These are phyloP conservation scores for Mycena amicta DNA, from an alignment of 768 basidiomycete species.

Conservation along the genomic window DNA sequence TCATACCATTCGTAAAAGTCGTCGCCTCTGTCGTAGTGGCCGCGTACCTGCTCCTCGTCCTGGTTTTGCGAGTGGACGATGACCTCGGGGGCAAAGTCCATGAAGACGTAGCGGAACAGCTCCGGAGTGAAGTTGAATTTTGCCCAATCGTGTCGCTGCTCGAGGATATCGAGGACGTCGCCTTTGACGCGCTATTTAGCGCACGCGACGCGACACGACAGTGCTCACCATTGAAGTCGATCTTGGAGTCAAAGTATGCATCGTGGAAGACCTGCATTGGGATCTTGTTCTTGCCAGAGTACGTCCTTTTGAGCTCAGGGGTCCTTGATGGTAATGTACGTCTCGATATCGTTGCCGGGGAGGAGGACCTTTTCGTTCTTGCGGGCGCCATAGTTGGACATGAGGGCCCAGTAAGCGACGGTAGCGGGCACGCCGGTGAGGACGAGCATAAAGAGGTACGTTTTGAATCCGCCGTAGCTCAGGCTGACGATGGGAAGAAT, in stretches of 20 bases:
- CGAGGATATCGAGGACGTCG: slow-evolving; percentile 91
- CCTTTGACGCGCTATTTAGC: slow-evolving; percentile 45
- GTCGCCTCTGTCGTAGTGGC: slow-evolving; percentile 94
- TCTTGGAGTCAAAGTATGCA: slow-evolving; percentile 94
- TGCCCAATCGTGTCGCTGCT: slow-evolving; percentile 95
- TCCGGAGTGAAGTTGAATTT: slow-evolving; percentile 88
- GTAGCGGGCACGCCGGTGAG: slow-evolving; percentile 77
- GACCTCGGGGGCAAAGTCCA: slow-evolving; percentile 88
- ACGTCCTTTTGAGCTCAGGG: slow-evolving; percentile 74
- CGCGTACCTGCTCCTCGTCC: slow-evolving; percentile 94
- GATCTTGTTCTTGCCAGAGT: slow-evolving; percentile 86
- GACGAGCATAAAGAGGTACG: slow-evolving; percentile 78
- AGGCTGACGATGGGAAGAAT: slow-evolving; percentile 79
- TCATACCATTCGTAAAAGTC: slow-evolving; percentile 90
- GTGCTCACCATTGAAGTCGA: slow-evolving; percentile 87
- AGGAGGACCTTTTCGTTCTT: slow-evolving; percentile 84
- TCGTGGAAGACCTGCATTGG: slow-evolving; percentile 98
- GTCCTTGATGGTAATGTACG: slow-evolving; percentile 92
- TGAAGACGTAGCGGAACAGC: slow-evolving; percentile 93
- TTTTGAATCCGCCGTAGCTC: slow-evolving; percentile 85
- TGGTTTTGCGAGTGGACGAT: slow-evolving; percentile 88
- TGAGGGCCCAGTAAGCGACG: slow-evolving; percentile 86
- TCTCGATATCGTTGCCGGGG: slow-evolving; percentile 83
- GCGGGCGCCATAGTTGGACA: slow-evolving; percentile 78
- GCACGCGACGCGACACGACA: slow-evolving; percentile 2